Evolutionary conservation across 495 filamentous ascomycete genomes (phyloP), one percentile per base, ranked within the genome.

Genomic region (Hyaloscypha bicolor): DNA sequence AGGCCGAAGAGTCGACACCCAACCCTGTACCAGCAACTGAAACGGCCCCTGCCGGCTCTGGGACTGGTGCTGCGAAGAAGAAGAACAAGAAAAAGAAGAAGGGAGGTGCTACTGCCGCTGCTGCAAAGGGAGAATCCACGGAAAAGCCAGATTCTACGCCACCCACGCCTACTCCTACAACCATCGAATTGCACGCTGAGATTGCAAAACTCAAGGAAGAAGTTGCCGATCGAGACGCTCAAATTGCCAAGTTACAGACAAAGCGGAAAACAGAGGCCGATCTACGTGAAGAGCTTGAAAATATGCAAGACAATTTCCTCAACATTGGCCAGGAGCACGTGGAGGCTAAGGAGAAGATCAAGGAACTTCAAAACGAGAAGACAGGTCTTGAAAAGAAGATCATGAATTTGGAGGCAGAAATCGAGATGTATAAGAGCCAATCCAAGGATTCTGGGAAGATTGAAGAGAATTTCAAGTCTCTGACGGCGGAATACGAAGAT

Each of bases 31-130:
- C 62, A 14, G 57, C 53, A 3, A 52, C 48, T 9, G 55, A 60
- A 45, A 60, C 37, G 9, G 33, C 52, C 32, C 65, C 73, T 12
- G 55, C 69, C 14, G 59, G 70, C 6, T 61, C 78, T 25, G 55
- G 73, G 12, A 29, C 74, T 0, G 69, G 72, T n/a, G 77, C 73
- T 6, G 76, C 77, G 22, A 95, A 93, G 81, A 97, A 92, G 74
- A 95, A 91, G 57, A 91, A 88, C 60, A 95, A 94, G 76, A 97
- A 94, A 82, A 96, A 95, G 84, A 96, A 93, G 82, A 88, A 86
- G 48, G 86, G 83, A 16, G 76, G 78, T 66, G 62, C 68, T 70
- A 56, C 66, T 61, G 31, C 68, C 45, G 16, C 64, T 56, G 57
- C 60, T 12, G 59, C 69, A 3, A 55, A 74, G 32, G 66, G 70